Evolutionary conservation across 805 yeast genomes (phyloP), one percentile per base, ranked within the genome.

Genomic region (Candida succiphila): DNA sequence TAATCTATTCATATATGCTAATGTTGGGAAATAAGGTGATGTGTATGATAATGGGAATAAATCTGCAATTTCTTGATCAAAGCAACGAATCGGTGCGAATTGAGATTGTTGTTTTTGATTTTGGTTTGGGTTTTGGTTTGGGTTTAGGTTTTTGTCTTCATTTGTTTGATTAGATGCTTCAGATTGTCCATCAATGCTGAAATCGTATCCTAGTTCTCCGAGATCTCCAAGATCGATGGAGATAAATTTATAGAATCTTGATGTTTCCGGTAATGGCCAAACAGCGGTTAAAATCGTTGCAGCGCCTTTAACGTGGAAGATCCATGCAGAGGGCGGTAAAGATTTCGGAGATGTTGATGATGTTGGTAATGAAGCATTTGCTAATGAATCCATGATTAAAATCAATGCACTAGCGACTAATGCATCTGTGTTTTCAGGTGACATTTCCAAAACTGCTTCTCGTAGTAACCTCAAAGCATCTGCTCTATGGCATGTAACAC

Each of bases 261-360:
- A 78, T 12, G 68, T 65, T 30, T 75, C 78, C 30, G 78, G 78
- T 32, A 87, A 61, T 4, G 95, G 96, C 87, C 96, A 86, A n/a
- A 88, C 95, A 1, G 96, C 95, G 2, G 95, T 83, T 32, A 89
- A 64, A 34, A 89, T 89, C 0, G 96, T 88, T 5, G 96, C 96
- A 0, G 96, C 95, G 22, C 96, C 97, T 46, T 92, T 83, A 10
- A 89, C 96, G 49, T 89, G 96, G 63, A 85, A 92, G 36, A 89
- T 78, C 97, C 97, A 89, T 0, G 96, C 95, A 4, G 92, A 78
- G 2, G 96, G 88, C 1, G 96, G 94, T 37, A 87, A 56, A 3
- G 87, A 78, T 42, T 70, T 72, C 3, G 75, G 65, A 5, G 72
- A 60, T 2, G 60, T 54, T 7, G 63, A 53, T 7, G 63, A 53